Conservation (phyloP, 2,329 filamentous ascomycete genomes). For the Acephala macrosclerotiorum region DNA sequence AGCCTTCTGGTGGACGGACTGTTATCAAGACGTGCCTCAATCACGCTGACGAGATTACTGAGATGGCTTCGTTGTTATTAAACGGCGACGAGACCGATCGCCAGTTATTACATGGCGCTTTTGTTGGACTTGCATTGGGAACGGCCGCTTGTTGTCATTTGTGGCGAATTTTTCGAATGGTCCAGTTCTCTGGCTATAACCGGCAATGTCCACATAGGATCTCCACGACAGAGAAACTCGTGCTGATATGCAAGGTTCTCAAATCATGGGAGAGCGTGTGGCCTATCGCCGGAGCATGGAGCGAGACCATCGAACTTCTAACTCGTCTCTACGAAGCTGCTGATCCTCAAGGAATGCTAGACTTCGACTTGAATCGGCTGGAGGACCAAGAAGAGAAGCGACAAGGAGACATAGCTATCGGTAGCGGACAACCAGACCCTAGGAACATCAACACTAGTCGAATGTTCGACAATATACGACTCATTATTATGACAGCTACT, state of each 20-base stretch:
- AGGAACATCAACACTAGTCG: neutral
- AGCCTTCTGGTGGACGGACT: neutral
- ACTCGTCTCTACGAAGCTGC: conserved; percentile 1
- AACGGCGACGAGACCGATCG: neutral
- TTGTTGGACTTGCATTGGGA: neutral
- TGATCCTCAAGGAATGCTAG: neutral
- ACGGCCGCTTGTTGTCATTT: conserved; percentile 2
- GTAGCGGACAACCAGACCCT: neutral
- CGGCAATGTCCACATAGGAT: neutral
- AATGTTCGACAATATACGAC: conserved; percentile 6
- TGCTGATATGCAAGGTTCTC: neutral
- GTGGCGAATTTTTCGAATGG: neutral
- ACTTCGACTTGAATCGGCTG: neutral
- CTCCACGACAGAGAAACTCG: neutral
- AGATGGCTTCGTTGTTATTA: neutral
- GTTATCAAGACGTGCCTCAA: conserved; percentile 3
- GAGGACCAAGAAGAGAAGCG: neutral
- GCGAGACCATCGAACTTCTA: neutral
- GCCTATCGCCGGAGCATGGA: neutral
- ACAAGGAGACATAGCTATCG: neutral
- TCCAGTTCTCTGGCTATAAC: neutral
- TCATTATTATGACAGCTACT: neutral
- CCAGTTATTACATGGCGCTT: neutral
- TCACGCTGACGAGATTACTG: conserved; percentile 1
- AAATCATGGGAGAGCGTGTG: conserved; percentile 1